Base-by-base conservation (phyloP, 1,284 basidiomycete genomes). In the Apiotrichum sp. region DNA sequence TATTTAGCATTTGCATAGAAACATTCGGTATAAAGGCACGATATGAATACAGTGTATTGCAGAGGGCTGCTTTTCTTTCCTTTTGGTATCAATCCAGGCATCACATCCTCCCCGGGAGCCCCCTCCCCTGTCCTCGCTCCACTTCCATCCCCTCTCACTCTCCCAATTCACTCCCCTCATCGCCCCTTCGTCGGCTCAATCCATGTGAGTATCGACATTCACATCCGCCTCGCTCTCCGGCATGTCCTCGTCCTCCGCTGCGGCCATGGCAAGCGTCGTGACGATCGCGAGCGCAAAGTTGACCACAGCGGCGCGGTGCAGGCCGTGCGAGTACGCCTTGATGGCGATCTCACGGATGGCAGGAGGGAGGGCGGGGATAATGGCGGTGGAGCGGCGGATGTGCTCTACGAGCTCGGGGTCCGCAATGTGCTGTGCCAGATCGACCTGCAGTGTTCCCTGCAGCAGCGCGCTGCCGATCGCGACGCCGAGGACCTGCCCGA, bases 401-500 rank as follows among this genome's bases (percentile, higher is more conserved):
- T 70, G 63, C n/a, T 71, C 65, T 55, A 81, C 80, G 50, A 79
- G 82, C 59, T 80, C 80, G 45, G 86, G 83, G 29, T 79, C 80
- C 62, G 93, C 88, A 22, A 16, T 6, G 7, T 40, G 41, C 3
- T 45, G 10, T 52, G 82, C 82, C 56, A 93, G 77, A 68, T 87
- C 83, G 48, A 79, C 75, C 29, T 85, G 77, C 45, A 93, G 80
- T 35, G 91, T 80, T 4, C 83, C 82, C 75, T 93, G 91, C 31
- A 89, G 78, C 43, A 93, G 74, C 2, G 88, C 86, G 35, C 88
- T 88, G 60, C 87, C 86, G 46, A 93, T 77, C 65, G 87, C 86
- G 52, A 93, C 91, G 48, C 90, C 90, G 46, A 93, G 81, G 22
- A 92, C 91, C 77, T 93, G 91, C 13, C 91, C 91, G 10, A 88